These are phyloP conservation scores for Vanrija sp. DNA, from an alignment of 1,284 basidiomycete genomes.

Conservation along the genomic window DNA sequence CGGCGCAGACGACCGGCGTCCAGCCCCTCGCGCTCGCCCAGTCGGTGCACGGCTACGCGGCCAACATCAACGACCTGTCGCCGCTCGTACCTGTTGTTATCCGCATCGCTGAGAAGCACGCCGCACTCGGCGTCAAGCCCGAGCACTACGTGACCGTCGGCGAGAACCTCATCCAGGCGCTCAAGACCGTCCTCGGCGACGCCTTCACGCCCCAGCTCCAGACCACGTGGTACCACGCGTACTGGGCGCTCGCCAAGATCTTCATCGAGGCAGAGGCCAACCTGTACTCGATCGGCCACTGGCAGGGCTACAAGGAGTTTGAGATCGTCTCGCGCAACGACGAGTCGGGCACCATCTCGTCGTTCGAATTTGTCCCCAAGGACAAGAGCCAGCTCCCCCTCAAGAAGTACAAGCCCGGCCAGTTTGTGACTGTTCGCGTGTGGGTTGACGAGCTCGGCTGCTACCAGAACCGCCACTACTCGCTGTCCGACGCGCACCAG, in stretches of 20 bases:
- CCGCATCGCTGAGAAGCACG: slow-evolving; percentile 38
- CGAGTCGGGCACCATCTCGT: slow-evolving; percentile 29
- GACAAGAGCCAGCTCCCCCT: slow-evolving; percentile 25
- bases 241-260: slow-evolving; percentile 28
- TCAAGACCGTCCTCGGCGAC: slow-evolving; percentile 34
- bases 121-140: slow-evolving; percentile 31
- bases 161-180: slow-evolving; percentile 31
- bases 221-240: slow-evolving; percentile 34
- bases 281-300: slow-evolving; percentile 26
- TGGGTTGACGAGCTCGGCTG: slow-evolving; percentile 13
- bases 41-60: slow-evolving; percentile 38
- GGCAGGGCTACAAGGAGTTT: slow-evolving; percentile 35
- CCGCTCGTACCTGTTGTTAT: slow-evolving; percentile 35
- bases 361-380: slow-evolving; percentile 30
- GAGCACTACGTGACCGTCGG: slow-evolving; percentile 39
- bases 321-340: slow-evolving; percentile 23
- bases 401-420: slow-evolving; percentile 29
- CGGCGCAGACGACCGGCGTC: slow-evolving; percentile 22
- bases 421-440: slow-evolving; percentile 33
- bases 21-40: slow-evolving; percentile 37
- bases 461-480: slow-evolving; percentile 31
- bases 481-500: slow-evolving; percentile 28
- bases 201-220: slow-evolving; percentile 33
- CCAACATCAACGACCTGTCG: slow-evolving; percentile 38
- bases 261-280: slow-evolving; percentile 37